Base-by-base conservation (phyloP, 805 yeast genomes). In the Metschnikowia picachoensis region DNA sequence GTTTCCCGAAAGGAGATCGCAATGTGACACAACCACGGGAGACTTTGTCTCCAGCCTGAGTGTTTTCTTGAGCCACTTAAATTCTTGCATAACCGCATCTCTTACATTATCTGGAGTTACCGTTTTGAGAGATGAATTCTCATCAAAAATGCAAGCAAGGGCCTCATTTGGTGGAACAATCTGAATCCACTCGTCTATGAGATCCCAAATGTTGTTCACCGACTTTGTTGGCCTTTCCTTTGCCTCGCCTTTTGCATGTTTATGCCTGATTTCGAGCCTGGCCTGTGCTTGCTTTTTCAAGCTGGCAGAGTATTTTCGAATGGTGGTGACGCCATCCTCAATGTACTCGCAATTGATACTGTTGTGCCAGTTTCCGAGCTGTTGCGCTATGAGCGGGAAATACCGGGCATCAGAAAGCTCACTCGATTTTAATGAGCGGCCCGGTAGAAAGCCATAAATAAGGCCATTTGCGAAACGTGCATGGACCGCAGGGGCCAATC, bases 1-100 rank as follows among this genome's bases (percentile, higher is more conserved):
- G 59, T 85, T 85, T 1, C 92, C 94, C n/a, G 85, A 75, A 28
- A 85, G 68, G 40, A 85, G 70, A 59, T 85, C 94, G 53, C 87
- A 81, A 59, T 85, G 94, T 14, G 83, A 76, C 8, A 83, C 74
- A 1, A 85, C 91, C 7, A 61, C 51, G 0, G 83, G 82, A 2
- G 87, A 82, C 29, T 65, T 63, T 9, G 60, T 50, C 7, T 57
- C 41, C 3, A 61, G 64, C 12, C 48, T 53, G 39, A 83, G 61
- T 8, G 68, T 66, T 1, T 51, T 31, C 51, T 69, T 64, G 32
- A 82, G 59, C 89, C 89, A 84, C 12, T 47, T 56, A 14, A 84
- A 70, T 60, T 86, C 92, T 2, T 59, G 51, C 9, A 49, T 53
- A 3, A 86, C 62, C 13, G 76, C 69, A 5, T 65, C 69, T 27